Evolutionary conservation across 495 filamentous ascomycete species (phyloP).

Genomic region (Podospora pseudoanserina): DNA sequence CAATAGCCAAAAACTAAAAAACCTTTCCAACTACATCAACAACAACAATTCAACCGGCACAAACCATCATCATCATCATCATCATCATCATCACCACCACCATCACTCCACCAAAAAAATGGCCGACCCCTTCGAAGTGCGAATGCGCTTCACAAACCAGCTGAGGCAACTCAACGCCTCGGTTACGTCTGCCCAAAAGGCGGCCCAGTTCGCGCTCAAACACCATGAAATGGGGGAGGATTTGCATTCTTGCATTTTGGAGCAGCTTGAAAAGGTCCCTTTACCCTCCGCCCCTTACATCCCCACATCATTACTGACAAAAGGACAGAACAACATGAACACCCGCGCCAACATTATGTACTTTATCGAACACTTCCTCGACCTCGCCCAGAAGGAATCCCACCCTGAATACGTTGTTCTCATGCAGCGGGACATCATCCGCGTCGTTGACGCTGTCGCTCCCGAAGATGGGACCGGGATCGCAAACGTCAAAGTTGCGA

Average conservation of each 20-base stretch:
- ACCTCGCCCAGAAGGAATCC: slow-evolving; percentile 72
- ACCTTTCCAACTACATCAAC: background rate
- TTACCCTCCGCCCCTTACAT: background rate
- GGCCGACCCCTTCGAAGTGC: slow-evolving; percentile 96
- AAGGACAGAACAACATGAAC: slow-evolving; percentile 79
- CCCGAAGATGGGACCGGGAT: slow-evolving; percentile 85
- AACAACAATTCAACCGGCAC: no score
- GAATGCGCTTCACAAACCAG: slow-evolving; percentile 89
- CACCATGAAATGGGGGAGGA: slow-evolving; percentile 93
- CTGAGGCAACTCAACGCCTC: slow-evolving; percentile 87
- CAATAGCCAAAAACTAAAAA: background rate
- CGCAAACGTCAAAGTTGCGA: slow-evolving; percentile 89
- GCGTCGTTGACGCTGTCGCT: slow-evolving; percentile 83
- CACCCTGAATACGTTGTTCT: slow-evolving; percentile 77
- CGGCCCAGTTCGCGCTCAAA: slow-evolving; percentile 90
- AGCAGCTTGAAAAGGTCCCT: slow-evolving; percentile 81
- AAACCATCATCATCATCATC: background rate
- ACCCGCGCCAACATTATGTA: slow-evolving; percentile 98
- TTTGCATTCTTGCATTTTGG: slow-evolving; percentile 91
- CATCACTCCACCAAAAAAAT: slow-evolving; percentile 39
- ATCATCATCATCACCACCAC: background rate
- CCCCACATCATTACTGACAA: no score
- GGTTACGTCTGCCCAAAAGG: slow-evolving; percentile 82
- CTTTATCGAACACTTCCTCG: slow-evolving; percentile 93
- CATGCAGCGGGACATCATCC: slow-evolving; percentile 89